Evolutionary conservation across 106 monocot genomes (phyloP).

Genomic region (Phalaenopsis aphrodite): DNA sequence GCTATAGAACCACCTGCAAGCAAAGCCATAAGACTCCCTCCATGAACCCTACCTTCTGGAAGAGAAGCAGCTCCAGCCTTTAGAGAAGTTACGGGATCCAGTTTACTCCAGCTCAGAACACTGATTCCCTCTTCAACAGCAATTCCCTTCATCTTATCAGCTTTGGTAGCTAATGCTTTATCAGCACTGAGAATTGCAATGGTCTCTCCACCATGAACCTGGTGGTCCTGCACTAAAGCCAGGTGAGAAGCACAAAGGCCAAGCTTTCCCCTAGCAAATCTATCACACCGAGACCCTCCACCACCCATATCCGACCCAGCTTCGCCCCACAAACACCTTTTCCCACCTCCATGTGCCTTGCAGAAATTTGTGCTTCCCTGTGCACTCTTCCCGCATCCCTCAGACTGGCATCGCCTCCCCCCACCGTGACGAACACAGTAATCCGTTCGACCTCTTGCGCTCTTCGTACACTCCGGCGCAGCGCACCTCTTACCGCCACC

Average conservation of each 20-base stretch:
- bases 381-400: slow-evolving; percentile 53
- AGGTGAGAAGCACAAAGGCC: slow-evolving; percentile 39
- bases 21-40: slow-evolving; percentile 59
- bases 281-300: slow-evolving; percentile 27
- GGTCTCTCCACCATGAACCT: slow-evolving; percentile 42
- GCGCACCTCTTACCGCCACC: slow-evolving; percentile 65
- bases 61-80: background rate
- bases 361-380: slow-evolving; percentile 63
- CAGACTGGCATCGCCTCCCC: slow-evolving; percentile 39
- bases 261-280: slow-evolving; percentile 27
- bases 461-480: slow-evolving; percentile 29
- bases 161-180: no score
- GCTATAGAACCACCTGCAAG: slow-evolving; percentile 13
- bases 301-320: slow-evolving; percentile 17
- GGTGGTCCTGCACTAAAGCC: slow-evolving; percentile 32
- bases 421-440: slow-evolving; percentile 62
- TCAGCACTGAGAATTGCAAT: slow-evolving; percentile 7
- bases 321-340: slow-evolving; percentile 47
- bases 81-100: background rate
- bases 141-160: slow-evolving; percentile 11
- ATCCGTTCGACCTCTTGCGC: slow-evolving; percentile 46
- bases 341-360: slow-evolving; percentile 65
- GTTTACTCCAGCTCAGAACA: no score
- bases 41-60: slow-evolving; percentile 72
- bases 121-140: background rate